Evolutionary conservation across 345 rosid genomes (phyloP), one percentile per base, ranked within the genome.

Genomic region (Eucalyptus microcorys): DNA sequence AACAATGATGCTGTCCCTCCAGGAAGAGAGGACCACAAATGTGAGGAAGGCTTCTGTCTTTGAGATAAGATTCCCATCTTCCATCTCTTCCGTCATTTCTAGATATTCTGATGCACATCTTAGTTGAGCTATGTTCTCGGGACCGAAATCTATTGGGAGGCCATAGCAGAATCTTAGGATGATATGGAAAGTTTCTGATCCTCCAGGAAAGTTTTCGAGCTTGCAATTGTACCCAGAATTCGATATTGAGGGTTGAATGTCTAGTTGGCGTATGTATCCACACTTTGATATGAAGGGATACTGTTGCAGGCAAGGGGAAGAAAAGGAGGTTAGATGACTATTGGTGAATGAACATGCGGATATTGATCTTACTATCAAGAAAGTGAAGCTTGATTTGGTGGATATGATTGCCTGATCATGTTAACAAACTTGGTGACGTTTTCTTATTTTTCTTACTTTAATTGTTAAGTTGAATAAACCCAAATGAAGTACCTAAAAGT

Each of bases 21-120:
- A 95, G 45, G 99, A 95, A 53, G 97, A 91, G 79, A 95, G 93
- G 87, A 95, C 92, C 49, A 96, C 95, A 79, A 97, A 94, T 32
- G 98, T 95, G 91, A 97, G 96, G 93, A 96, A 96, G 88, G 95
- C 89, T 89, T 97, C 98, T 85, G 99, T 93, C 92, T 96, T 95
- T 27, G 98, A 87, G 88, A 96, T 95, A 19, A 96, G 94, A 59
- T 96, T 96, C 81, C 98, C 96, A 14, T 95, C 99, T 92, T 96
- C 96, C 85, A 93, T 89, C 48, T 97, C 99, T 93, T 96, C 98
- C 4, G 96, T 95, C 97, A 95, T 97, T 90, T 96, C 98, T 87
- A 96, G 92, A 90, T 91, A 96, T 84, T 96, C 97, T 6, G 98
- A 90, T 88, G 97, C 99, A 89, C 99, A 96, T 92, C 98, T 92